Conservation (phyloP, 2,329 filamentous ascomycete genomes). For the Beauveria rudraprayagi region DNA sequence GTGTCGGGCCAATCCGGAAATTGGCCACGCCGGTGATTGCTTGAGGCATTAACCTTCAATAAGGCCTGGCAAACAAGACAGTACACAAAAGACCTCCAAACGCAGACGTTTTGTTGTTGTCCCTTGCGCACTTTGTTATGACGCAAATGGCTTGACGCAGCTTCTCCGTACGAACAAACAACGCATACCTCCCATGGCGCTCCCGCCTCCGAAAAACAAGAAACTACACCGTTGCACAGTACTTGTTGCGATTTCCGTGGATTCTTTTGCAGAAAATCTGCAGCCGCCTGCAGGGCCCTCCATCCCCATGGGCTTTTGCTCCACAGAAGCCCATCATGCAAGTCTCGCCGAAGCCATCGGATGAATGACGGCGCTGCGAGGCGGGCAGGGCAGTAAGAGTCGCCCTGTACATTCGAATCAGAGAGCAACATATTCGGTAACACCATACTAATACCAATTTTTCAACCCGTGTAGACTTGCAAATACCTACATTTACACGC, state of each 20-base stretch:
- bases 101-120: background rate
- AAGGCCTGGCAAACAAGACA: background rate
- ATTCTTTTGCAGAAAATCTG: background rate
- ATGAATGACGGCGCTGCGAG: background rate
- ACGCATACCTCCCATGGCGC: background rate
- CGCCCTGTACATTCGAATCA: background rate
- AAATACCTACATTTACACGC: no score
- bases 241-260: no score
- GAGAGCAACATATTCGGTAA: background rate
- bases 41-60: slow-evolving; percentile 2
- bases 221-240: background rate
- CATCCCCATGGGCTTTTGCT: background rate
- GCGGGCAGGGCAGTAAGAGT: background rate
- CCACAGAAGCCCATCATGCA: background rate
- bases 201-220: background rate
- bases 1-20: background rate
- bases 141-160: background rate
- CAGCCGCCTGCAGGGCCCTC: background rate
- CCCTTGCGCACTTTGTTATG: background rate
- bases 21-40: background rate
- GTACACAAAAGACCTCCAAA: background rate
- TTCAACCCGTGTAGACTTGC: no score
- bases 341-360: slow-evolving; percentile 5
- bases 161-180: background rate
- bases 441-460: background rate